These are phyloP conservation scores for Apiospora sp. DNA, from an alignment of 2,329 filamentous ascomycete genomes.

Conservation along the genomic window DNA sequence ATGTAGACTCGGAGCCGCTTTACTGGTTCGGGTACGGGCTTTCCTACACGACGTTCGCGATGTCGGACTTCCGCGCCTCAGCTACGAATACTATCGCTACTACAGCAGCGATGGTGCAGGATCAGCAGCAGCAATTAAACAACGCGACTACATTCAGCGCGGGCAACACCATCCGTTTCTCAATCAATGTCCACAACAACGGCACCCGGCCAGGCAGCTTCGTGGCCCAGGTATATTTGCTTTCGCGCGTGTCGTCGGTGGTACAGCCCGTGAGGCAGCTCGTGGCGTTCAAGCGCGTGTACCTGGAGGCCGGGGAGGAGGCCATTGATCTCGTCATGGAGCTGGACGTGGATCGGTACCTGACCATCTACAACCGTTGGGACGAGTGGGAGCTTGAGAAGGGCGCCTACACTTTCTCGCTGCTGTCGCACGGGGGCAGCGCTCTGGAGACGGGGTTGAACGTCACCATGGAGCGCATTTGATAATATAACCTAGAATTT, in stretches of 20 bases:
- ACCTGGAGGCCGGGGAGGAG: conserved; percentile 46
- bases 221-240: conserved; percentile 50
- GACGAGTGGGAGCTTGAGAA: conserved; percentile 54
- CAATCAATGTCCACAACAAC: conserved; percentile 43
- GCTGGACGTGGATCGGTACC: conserved; percentile 51
- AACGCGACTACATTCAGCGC: conserved; percentile 28
- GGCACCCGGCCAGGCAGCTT: conserved; percentile 46
- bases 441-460: conserved; percentile 44
- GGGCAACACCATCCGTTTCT: conserved; percentile 46
- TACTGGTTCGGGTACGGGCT: conserved; percentile 48
- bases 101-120: background rate
- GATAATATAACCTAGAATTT: background rate
- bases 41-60: conserved; percentile 44
- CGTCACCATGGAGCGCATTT: conserved; percentile 48
- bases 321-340: conserved; percentile 41
- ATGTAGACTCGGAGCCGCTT: conserved; percentile 40
- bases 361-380: conserved; percentile 50
- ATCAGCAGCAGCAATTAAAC: background rate
- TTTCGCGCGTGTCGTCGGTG: conserved; percentile 49
- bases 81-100: no score
- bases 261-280: conserved; percentile 53
- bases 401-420: conserved; percentile 50
- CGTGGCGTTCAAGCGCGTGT: conserved; percentile 50
- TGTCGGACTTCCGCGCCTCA: conserved; percentile 41
- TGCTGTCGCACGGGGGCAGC: conserved; percentile 50